These are phyloP conservation scores for Neurospora terricola DNA, from an alignment of 495 filamentous ascomycete genomes.

Conservation along the genomic window DNA sequence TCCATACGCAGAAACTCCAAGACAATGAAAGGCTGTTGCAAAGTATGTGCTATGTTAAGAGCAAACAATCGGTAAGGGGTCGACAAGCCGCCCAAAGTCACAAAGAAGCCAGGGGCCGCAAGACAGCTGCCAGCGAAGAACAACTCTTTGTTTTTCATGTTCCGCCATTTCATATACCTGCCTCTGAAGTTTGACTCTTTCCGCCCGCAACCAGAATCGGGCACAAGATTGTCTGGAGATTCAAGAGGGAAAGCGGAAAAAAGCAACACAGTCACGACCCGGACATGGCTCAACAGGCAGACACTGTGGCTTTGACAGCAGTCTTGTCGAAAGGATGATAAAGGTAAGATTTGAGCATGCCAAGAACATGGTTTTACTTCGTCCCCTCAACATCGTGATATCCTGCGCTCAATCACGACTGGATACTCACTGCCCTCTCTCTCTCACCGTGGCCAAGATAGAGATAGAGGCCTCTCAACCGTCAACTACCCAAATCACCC, in stretches of 20 bases:
- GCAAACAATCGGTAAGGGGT: neutral
- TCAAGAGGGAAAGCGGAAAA: neutral
- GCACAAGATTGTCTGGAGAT: neutral
- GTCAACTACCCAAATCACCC: neutral
- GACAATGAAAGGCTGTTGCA: neutral
- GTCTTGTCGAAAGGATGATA: neutral
- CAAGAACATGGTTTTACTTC: neutral
- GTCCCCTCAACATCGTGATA: neutral
- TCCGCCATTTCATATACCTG: neutral
- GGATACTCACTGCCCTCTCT: neutral
- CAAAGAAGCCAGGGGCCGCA: neutral
- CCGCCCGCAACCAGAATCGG: neutral
- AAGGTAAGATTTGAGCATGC: neutral
- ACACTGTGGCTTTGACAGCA: neutral
- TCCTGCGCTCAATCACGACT: neutral
- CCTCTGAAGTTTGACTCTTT: neutral
- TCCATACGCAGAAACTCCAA: neutral
- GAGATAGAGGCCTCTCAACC: neutral
- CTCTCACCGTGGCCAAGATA: neutral
- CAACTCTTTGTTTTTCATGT: neutral
- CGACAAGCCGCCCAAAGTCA: neutral
- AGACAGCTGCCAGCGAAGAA: neutral
- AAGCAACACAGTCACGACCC: neutral
- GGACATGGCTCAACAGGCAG: neutral
- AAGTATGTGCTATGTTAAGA: neutral